These are phyloP conservation scores for Ophiobolus disseminans DNA, from an alignment of 2,329 filamentous ascomycete species.

Conservation along the genomic window DNA sequence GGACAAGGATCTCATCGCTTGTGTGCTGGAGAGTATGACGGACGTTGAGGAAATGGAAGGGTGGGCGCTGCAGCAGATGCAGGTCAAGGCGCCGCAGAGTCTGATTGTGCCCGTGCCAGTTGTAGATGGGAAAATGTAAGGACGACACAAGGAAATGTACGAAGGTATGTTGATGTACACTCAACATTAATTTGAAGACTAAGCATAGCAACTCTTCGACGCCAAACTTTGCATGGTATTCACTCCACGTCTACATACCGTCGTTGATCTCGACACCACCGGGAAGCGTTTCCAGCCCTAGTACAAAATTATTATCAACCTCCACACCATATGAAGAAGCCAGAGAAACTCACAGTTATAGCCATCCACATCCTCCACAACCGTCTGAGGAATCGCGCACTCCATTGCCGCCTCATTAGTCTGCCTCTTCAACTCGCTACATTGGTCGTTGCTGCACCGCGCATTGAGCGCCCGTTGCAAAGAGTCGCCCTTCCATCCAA, in stretches of 20 bases:
- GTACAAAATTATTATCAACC: not conserved
- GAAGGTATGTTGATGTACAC: too few species aligned
- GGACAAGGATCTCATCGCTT: too few species aligned
- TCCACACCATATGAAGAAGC: not conserved
- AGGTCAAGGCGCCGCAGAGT: too few species aligned
- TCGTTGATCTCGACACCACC: conserved; percentile 32
- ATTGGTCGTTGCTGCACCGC: conserved; percentile 35
- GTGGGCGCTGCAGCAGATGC: too few species aligned
- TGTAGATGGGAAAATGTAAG: too few species aligned
- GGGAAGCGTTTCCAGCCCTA: conserved; percentile 28
- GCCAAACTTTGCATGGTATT: not conserved
- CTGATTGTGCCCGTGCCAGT: too few species aligned
- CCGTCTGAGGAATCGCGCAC: conserved; percentile 36
- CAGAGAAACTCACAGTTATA: conserved; percentile 20
- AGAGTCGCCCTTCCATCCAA: conserved; percentile 39
- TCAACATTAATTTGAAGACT: too few species aligned
- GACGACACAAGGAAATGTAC: too few species aligned
- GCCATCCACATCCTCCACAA: conserved; percentile 36
- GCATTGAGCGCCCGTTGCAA: conserved; percentile 39
- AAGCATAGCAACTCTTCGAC: too few species aligned
- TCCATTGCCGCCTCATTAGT: conserved; percentile 37
- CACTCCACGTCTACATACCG: conserved; percentile 1
- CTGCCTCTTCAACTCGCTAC: conserved; percentile 34
- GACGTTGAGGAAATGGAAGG: too few species aligned
- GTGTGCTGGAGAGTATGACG: too few species aligned